phyloP scores from a whole-genome alignment of 192 early-diverging fungal genomes.

The Ambispora gerdemannii region DNA sequence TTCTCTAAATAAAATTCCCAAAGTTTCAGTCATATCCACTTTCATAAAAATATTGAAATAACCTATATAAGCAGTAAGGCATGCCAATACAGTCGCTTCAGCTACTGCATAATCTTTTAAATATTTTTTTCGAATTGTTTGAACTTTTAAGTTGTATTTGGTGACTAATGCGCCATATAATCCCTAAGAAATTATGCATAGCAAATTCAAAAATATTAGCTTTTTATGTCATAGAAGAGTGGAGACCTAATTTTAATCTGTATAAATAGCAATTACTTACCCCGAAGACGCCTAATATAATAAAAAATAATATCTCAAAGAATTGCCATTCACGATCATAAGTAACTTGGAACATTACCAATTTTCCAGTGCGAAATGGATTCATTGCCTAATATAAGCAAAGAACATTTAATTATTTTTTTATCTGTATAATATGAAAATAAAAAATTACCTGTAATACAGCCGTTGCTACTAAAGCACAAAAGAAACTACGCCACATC shows the following conservation, averaged over 20 bases:
- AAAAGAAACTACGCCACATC: constrained; percentile 96
- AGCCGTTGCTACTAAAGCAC: constrained; percentile 92
- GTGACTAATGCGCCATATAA: constrained; percentile 78
- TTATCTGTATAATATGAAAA: too few relatives aligned
- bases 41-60: constrained; percentile 74
- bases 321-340: constrained; percentile 94
- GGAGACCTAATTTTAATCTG: neutral
- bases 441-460: constrained; percentile 70
- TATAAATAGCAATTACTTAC: constrained; percentile 37
- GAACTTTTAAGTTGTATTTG: constrained; percentile 66
- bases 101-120: constrained; percentile 62
- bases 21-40: constrained; percentile 83
- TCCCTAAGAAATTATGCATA: too few relatives aligned
- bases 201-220: constrained; percentile 13
- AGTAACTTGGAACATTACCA: constrained; percentile 93
- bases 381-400: constrained; percentile 62
- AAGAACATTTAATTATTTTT: constrained; percentile 7
- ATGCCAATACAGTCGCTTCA: constrained; percentile 63
- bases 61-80: constrained; percentile 62
- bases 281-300: constrained; percentile 78
- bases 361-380: constrained; percentile 94
- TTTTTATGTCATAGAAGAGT: neutral
- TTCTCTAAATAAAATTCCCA: constrained; percentile 71
- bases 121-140: constrained; percentile 67
- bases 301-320: constrained; percentile 84